phyloP scores from a whole-genome alignment of 2,329 filamentous ascomycete genomes.

The Dactylellina haptotyla region DNA sequence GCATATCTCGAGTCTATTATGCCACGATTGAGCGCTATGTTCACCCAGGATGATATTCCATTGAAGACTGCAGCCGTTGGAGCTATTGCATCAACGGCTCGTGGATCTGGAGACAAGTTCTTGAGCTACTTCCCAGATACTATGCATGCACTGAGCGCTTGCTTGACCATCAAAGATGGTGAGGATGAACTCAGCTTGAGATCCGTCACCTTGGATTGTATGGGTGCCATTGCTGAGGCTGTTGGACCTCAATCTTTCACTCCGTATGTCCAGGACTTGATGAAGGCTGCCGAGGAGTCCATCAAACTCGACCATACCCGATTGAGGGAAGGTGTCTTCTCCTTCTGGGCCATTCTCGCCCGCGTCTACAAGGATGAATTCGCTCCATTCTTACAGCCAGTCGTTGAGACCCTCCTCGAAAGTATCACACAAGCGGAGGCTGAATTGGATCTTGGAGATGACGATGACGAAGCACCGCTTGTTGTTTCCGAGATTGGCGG shows the following conservation, averaged over 20 bases:
- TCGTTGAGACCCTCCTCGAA: conserved; percentile 81
- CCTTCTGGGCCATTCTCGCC: conserved; percentile 92
- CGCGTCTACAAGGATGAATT: conserved; percentile 92
- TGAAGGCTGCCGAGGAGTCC: conserved; percentile 91
- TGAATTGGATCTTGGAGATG: conserved; percentile 74
- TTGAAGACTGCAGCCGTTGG: conserved; percentile 90
- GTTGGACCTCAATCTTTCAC: conserved; percentile 88
- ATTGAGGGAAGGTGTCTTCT: conserved; percentile 94
- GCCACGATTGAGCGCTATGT: conserved; percentile 82
- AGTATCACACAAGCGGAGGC: conserved; percentile 90
- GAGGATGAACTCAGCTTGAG: conserved; percentile 91
- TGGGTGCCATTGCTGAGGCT: conserved; percentile 90
- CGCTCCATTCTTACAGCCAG: conserved; percentile 78
- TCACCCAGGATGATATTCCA: conserved; percentile 84
- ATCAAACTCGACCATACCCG: conserved; percentile 87
- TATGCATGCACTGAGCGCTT: conserved; percentile 87
- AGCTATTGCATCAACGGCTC: conserved; percentile 89
- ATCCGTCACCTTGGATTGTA: conserved; percentile 87
- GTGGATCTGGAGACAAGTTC: conserved; percentile 83
- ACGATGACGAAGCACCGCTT: conserved; percentile 59
- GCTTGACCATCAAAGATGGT: conserved; percentile 84
- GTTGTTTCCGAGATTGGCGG: conserved; percentile 66
- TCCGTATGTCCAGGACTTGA: conserved; percentile 87
- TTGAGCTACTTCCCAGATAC: conserved; percentile 89
- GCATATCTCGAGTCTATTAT: conserved; percentile 85